Base-by-base conservation (phyloP, 805 yeast genomes). In the Candida ovalis region DNA sequence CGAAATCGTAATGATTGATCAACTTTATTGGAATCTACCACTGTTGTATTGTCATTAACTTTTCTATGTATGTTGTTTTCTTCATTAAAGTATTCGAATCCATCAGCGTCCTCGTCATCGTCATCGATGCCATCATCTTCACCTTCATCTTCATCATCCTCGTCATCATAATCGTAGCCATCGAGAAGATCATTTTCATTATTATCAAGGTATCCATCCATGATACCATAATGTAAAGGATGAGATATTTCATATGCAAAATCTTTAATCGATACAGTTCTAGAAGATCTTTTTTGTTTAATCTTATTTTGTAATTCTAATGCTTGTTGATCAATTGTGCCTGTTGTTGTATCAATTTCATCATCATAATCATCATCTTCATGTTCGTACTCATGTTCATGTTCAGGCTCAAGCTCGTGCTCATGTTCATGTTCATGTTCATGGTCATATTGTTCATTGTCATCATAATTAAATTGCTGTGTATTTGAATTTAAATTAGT, bases 241-340 rank as follows among this genome's bases (percentile, higher is more conserved):
- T 88, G 82, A 25, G 74, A 67, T 15, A 71, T 74, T 5, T 80
- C 80, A 60, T 92, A 91, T 23, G 91, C 98, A 71, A 80, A 92
- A 67, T 92, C 98, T 52, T 82, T 81, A 18, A 88, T 80, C 0
- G 81, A 75, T 30, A 83, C 71, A 12, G 54, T 37, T 22, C 60
- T 47, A 22, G 44, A 25, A 19, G 42, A 13, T 27, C 25, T 39
- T 17, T 8, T 30, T 15, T 45, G 42, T 27, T 36, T 39, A 30
- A 36, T 22, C 40, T 8, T 15, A 17, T 36, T 24, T 18, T 17
- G 41, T 21, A 28, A 17, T 15, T 9, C 10, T 21, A 27, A 9
- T 8, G 18, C 30, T 19, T 15, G 30, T 41, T 18, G 18, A 23
- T 30, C 28, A 22, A 13, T 38, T 19, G n/a, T 37, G 28, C 36